Base-by-base conservation (phyloP, 139 green algal genomes). In the Eudorina sp. region DNA sequence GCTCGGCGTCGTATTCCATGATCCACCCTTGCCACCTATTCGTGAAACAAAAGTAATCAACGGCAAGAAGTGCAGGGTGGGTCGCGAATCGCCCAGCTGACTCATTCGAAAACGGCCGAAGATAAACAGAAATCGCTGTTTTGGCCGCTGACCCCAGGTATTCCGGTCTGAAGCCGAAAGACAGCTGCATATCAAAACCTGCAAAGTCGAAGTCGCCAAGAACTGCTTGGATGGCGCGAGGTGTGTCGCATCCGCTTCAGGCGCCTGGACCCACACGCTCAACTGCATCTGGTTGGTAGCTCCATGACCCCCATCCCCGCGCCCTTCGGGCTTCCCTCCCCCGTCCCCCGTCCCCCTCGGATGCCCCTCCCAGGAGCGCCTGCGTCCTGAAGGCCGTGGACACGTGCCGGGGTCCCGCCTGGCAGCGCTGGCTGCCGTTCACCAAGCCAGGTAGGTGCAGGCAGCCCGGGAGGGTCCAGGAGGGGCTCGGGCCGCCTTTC, bases 351-450 rank as follows among this genome's bases (percentile, higher is more conserved):
- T 68, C 58, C 58, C 27, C 27, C 18, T 21, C 29, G n/a, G n/a
- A n/a, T 7, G 13, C 48, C 48, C 74, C 5, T 19, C 23, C n/a
- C 87, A 91, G 87, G 53, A 46, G 18, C 9, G 23, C 66, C 0
- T 91, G 87, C 53, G 84, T 78, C 1, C 31, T 91, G 21, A 53
- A 46, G 29, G 78, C 87, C n/a, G 79, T 91, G 43, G 87, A 91
- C 70, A n/a, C 46, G 23, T 91, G 87, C 70, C 51, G 66, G 3
- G 60, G 60, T 2, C 77, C 77, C 8, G 21, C 40, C 0, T 76
- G 66, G 64, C 64, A 69, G 19, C 51, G 77, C 1, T 87, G 78
- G 68, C 77, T 90, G 38, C 51, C 62, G 2, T 74, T 85, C 45
- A n/a, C n/a, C n/a, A 27, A 46, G 18, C 68, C 75, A 64, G 60